A percentile compares a stretch with the other conserved stretches of the same genome.
These are phyloP conservation scores for Camellia lanceoleosa DNA, from an alignment of 148 eudicot species.

Conservation along the genomic window DNA sequence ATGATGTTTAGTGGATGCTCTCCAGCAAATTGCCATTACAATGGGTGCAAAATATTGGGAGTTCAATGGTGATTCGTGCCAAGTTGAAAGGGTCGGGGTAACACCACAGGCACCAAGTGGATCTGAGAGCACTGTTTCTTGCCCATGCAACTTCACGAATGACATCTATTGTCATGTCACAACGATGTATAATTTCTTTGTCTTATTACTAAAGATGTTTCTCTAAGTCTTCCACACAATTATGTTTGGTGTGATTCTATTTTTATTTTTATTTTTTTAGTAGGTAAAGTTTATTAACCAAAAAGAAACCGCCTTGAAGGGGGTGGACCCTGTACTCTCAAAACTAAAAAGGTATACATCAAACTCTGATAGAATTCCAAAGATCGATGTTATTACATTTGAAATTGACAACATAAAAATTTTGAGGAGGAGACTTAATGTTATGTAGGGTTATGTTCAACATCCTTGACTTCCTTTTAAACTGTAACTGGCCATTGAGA, in stretches of 20 bases:
- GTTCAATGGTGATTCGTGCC: conserved; percentile 43
- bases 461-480: neutral
- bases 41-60: conserved; percentile 59
- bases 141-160: conserved; percentile 48
- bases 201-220: conserved; percentile 6
- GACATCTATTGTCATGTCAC: conserved; percentile 52
- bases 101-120: conserved; percentile 26
- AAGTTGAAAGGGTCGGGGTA: conserved; percentile 36
- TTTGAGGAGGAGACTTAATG: too few relatives aligned
- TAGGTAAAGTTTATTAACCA: too few relatives aligned
- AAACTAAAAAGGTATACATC: too few relatives aligned
- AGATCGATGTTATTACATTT: too few relatives aligned
- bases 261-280: neutral
- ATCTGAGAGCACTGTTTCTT: conserved; percentile 33
- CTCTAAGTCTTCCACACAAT: neutral
- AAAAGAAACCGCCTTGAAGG: too few relatives aligned
- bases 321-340: too few relatives aligned
- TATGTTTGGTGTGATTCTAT: neutral
- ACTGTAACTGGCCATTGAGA: neutral
- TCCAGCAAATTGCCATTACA: conserved; percentile 38
- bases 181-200: conserved; percentile 37
- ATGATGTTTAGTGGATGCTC: conserved; percentile 38
- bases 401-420: too few relatives aligned
- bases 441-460: neutral
- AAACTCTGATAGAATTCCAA: too few relatives aligned